Percentiles rank a stretch among this genome's conserved stretches.
phyloP scores from a whole-genome alignment of 805 yeast genomes.

The Maudiozyma barnettii region DNA sequence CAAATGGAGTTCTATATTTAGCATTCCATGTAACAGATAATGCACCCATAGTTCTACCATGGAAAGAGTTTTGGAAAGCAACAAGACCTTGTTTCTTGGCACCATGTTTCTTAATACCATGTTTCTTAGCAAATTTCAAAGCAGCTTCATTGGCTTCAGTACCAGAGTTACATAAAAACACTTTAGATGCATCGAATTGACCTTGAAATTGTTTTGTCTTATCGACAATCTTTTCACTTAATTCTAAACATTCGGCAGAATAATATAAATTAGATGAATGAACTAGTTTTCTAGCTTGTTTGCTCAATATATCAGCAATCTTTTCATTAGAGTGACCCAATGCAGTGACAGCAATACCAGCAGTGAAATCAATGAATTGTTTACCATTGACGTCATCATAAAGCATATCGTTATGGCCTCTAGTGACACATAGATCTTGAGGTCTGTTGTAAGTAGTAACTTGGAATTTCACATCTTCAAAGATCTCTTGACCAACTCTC shows the following conservation, averaged over 20 bases:
- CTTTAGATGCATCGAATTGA: slow-evolving; percentile 69
- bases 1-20: slow-evolving; percentile 85
- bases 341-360: slow-evolving; percentile 96
- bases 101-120: slow-evolving; percentile 48
- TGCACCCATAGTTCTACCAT: slow-evolving; percentile 93
- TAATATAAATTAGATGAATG: slow-evolving; percentile 83
- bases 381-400: slow-evolving; percentile 68
- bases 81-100: slow-evolving; percentile 60
- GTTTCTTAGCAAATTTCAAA: slow-evolving; percentile 68
- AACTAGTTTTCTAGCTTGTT: slow-evolving; percentile 63
- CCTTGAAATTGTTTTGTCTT: slow-evolving; percentile 67
- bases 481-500: slow-evolving; percentile 6
- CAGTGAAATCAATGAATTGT: slow-evolving; percentile 79
- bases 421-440: slow-evolving; percentile 54
- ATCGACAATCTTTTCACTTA: slow-evolving; percentile 61
- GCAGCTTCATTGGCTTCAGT: slow-evolving; percentile 79
- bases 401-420: slow-evolving; percentile 71
- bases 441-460: slow-evolving; percentile 81
- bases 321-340: slow-evolving; percentile 80
- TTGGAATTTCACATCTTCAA: slow-evolving; percentile 23
- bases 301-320: slow-evolving; percentile 57
- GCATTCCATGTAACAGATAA: slow-evolving; percentile 85
- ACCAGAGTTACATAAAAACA: slow-evolving; percentile 63
- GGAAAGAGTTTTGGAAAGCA: slow-evolving; percentile 85
- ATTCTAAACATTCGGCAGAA: slow-evolving; percentile 74